Evolutionary conservation across 306 rosid genomes (phyloP), one percentile per base, ranked within the genome.

Genomic region (Vigna mungo): DNA sequence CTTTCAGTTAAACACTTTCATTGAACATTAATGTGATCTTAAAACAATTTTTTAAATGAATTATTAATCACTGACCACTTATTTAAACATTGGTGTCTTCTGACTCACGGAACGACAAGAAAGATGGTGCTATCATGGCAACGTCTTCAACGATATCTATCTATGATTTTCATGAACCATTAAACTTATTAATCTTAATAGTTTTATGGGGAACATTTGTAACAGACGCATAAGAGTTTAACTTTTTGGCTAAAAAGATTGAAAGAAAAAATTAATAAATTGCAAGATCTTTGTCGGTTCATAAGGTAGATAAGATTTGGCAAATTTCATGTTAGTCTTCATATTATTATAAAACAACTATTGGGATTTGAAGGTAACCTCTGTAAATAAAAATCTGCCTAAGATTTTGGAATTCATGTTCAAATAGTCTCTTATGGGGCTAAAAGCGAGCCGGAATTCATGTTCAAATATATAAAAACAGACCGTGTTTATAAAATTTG

Each of bases 141-240:
- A 13, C 9, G 30, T 67, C 58, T n/a, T 67, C 18, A 20, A 76
- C 27, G 0, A 61, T 21, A 47, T 47, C 16, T 43, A 41, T 41
- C 14, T 43, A 43, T 43, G 3, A 43, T 43, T 43, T 43, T 13
- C 47, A 43, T 12, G 4, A 43, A 43, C 47, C 13, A 11, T 12
- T 43, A 9, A 43, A 10, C 47, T 43, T 2, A 9, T 9, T 9
- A 54, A 36, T 71, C 71, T 4, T 60, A 30, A 30, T 60, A 39
- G 43, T 49, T 41, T 68, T n/a, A 13, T 5, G 9, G 60, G 44
- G 48, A 61, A 69, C 68, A 44, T 78, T 67, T 49, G 78, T 81
- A 83, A 77, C 81, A 53, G 44, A 68, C 60, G 68, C 85, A 81
- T 60, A 81, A 15, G 52, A 48, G 27, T 77, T 27, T 15, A 16